A percentile compares a stretch with the other conserved stretches of the same genome.
Evolutionary conservation across 345 rosid species (phyloP).

Genomic region (Pistacia integerrima): DNA sequence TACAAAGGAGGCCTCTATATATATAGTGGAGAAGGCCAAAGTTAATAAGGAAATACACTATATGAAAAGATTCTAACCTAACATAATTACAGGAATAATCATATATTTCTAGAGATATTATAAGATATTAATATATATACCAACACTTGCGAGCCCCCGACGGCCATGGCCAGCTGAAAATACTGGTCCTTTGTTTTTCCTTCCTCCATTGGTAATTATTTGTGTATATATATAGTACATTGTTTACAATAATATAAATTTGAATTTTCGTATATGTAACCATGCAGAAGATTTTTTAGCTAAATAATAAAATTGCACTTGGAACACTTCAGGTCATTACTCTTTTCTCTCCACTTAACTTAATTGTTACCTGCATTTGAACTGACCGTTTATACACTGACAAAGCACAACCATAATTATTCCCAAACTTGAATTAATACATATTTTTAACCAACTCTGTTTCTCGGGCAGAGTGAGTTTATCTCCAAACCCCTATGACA

Average conservation of each 20-base stretch:
- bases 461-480: not conserved
- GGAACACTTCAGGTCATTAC: conserved; percentile 77
- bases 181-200: conserved; percentile 41
- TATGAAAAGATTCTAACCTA: no score
- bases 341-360: not conserved
- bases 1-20: no score
- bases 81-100: no score
- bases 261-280: no score
- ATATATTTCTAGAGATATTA: no score
- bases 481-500: no score
- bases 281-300: no score
- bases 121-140: no score
- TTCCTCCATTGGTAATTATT: conserved; percentile 13
- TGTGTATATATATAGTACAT: no score
- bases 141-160: conserved; percentile 30
- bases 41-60: no score
- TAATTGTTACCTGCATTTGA: not conserved
- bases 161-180: conserved; percentile 50
- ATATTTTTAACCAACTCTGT: not conserved
- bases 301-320: conserved; percentile 28
- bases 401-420: not conserved
- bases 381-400: not conserved
- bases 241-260: no score
- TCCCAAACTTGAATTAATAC: not conserved
- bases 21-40: no score